Base-by-base conservation (phyloP, 2,329 filamentous ascomycete genomes). In the Gyromitra esculenta region DNA sequence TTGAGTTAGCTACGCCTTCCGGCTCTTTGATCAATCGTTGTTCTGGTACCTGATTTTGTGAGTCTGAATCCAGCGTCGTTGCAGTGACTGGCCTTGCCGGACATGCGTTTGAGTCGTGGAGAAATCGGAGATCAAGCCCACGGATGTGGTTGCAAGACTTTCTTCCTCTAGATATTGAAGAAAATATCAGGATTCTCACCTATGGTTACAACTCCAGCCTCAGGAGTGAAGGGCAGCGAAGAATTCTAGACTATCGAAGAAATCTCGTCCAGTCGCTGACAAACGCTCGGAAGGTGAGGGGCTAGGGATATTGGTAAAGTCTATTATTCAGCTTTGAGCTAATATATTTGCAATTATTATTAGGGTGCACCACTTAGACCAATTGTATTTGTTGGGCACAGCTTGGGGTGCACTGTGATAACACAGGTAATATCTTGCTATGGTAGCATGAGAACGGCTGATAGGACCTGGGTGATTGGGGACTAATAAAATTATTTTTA, bases 171-270 rank as follows among this genome's bases (percentile, higher is more conserved):
- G 80, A 83, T 52, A 63, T 84, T 15, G 13, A 7, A 5, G 80
- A 80, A 4, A 80, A 81, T 54, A 81, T 82, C 39, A 80, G 84
- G 48, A 81, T 84, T 7, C 78, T 84, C 45, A 81, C 76, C 39
- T 84, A 81, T 71, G 83, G 83, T 37, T 84, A 85, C 31, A 56
- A 75, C 39, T 67, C 68, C 2, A 64, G 50, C 5, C 39, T 77
- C 5, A 31, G 45, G 59, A 5, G 35, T 5, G 35, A 9, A 9
- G 64, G 57, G 25, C 52, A 15, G 39, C 18, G 43, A 0, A 31
- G 72, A 39, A 18, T 75, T 8, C 37, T 71, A 21, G 71, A 77
- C 3, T 75, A 71, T 31, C 21, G 65, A 67, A 75, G 62, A 60
- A 63, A 37, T 2, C 64, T 77, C 54, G 54, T 75, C 8, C 56